Evolutionary conservation across 345 rosid genomes (phyloP), one percentile per base, ranked within the genome.

Genomic region (thale cress (Arabidopsis thaliana)): DNA sequence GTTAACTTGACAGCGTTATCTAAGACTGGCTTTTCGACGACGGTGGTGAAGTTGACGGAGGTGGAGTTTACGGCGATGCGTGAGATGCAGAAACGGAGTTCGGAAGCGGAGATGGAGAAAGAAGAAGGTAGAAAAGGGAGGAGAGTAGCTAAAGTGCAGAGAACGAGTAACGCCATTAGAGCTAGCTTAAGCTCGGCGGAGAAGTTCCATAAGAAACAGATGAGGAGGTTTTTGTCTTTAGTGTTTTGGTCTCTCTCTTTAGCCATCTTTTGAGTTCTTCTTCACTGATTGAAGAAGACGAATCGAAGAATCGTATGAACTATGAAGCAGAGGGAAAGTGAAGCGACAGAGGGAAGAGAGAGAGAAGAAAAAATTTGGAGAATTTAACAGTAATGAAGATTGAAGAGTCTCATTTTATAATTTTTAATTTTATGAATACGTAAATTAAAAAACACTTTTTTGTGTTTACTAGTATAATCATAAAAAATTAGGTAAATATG

Each of bases 51-150:
- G 74, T 57, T 11, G 75, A 50, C 67, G 76, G 83, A 8, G 76
- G 78, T 40, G 72, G 72, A 52, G n/a, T 71, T 71, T n/a, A 67
- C 74, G 67, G 86, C 50, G 84, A 87, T 74, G 42, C 82, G 83
- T 52, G 94, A 78, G 84, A 88, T 82, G 78, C 98, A 93, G 83
- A 88, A 81, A 25, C 94, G 90, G 78, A 92, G 83, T 52, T 92
- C 96, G 60, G 91, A 85, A 42, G 98, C 69, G 51, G 96, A 86
- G 62, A 92, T 69, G 46, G 87, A 59, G 83, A 90, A 87, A 59
- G 86, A 87, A n/a, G 97, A 79, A 53, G 95, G 97, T 2, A 87
- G 4, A 60, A 90, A 86, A 78, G 90, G 97, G 34, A 90, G 79
- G 49, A 93, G 78, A 59, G 88, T 87, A 24, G 85, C 92, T 7